phyloP scores from a whole-genome alignment of 768 basidiomycete genomes.

The Pluteus cervinus region DNA sequence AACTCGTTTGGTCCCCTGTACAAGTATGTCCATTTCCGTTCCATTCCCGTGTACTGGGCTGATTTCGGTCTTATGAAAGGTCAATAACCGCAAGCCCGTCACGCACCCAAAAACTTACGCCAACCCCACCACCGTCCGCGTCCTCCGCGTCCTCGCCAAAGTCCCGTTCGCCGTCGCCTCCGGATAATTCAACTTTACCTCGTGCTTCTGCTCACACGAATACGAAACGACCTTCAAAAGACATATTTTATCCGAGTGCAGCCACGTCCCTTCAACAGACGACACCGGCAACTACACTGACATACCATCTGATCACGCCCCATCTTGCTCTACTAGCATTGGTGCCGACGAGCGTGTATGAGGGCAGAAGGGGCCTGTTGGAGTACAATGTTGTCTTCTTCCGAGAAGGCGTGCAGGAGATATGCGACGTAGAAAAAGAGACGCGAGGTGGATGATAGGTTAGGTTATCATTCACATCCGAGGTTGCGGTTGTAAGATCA shows the following conservation, averaged over 20 bases:
- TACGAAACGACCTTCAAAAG: conserved; percentile 24
- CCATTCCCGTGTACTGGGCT: conserved; percentile 5
- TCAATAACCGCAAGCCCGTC: conserved; percentile 23
- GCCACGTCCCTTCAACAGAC: conserved; percentile 56
- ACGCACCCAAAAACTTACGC: conserved; percentile 19
- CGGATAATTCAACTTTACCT: conserved; percentile 6
- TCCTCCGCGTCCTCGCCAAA: conserved; percentile 16
- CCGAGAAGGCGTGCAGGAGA: conserved; percentile 76
- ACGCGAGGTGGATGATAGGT: conserved; percentile 29
- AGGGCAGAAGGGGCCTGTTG: conserved; percentile 65
- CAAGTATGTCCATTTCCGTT: conserved; percentile 41
- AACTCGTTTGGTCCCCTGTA: conserved; percentile 84
- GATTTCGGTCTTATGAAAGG: conserved; percentile 13
- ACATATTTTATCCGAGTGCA: conserved; percentile 64
- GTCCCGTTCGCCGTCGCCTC: conserved; percentile 13
- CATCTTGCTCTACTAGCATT: conserved; percentile 68
- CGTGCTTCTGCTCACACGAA: neutral
- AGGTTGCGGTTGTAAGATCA: too few relatives aligned
- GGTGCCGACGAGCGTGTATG: conserved; percentile 66
- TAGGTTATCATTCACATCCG: too few relatives aligned
- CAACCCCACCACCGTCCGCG: conserved; percentile 20
- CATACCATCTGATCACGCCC: conserved; percentile 76
- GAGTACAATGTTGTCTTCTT: conserved; percentile 89
- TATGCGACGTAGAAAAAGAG: conserved; percentile 71
- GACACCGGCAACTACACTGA: conserved; percentile 66